Evolutionary conservation across 257 asterid species (phyloP).

Genomic region (Leptodermis oblonga): DNA sequence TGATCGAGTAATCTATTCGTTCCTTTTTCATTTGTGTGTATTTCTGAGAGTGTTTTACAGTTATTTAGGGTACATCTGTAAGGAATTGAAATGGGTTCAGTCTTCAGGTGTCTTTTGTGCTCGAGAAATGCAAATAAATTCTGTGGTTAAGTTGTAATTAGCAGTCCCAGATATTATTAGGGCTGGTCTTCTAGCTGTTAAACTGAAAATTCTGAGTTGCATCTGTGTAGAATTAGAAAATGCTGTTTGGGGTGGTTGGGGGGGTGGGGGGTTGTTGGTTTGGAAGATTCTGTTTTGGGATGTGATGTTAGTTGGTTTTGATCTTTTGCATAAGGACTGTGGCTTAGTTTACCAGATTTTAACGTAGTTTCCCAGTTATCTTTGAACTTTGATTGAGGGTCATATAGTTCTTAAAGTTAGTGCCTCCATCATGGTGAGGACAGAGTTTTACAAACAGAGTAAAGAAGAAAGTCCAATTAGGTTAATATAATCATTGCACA

Average conservation of each 20-base stretch:
- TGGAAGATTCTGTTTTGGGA: background rate
- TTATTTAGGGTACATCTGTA: background rate
- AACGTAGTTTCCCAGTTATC: too few relatives aligned
- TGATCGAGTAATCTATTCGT: slow-evolving; percentile 24
- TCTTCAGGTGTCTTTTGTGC: background rate
- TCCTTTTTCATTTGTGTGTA: background rate
- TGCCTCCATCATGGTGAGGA: background rate
- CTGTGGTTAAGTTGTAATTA: too few relatives aligned
- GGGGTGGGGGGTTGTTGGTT: background rate
- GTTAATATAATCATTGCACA: too few relatives aligned
- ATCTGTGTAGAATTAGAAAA: background rate
- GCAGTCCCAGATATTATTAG: background rate
- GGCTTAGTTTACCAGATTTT: background rate
- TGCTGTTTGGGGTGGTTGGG: background rate
- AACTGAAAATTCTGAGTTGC: background rate
- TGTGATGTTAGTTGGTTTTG: background rate
- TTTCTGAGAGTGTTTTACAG: background rate
- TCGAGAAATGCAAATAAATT: background rate
- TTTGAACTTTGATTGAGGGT: background rate
- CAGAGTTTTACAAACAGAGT: background rate
- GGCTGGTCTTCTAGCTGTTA: background rate
- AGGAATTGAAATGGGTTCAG: background rate
- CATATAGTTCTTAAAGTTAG: background rate
- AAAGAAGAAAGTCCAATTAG: background rate
- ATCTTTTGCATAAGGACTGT: background rate